These are phyloP conservation scores for Globisporangium rhizosaccharum DNA, from an alignment of 352 stramenopile species.

Conservation along the genomic window DNA sequence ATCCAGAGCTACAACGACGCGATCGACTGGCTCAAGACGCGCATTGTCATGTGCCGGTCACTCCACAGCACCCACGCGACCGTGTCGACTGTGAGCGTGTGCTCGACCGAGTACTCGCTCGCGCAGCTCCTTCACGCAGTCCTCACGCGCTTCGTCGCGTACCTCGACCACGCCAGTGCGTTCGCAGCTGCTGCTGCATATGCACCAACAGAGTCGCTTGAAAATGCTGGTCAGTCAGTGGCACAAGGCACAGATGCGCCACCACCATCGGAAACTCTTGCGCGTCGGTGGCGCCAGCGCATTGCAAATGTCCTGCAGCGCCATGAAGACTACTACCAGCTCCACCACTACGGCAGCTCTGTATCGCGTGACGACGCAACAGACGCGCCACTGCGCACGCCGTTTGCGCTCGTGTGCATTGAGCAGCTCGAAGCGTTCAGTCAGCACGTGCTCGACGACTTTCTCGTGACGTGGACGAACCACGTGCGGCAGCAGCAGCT, in stretches of 20 bases:
- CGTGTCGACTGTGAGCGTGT: constrained; percentile 16
- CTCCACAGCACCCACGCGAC: background rate
- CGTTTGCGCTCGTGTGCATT: constrained; percentile 68
- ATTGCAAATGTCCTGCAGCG: constrained; percentile 18
- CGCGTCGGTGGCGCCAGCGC: constrained; percentile 16
- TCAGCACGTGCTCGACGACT: constrained; percentile 52
- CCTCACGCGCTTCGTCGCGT: constrained; percentile 20
- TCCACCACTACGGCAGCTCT: constrained; percentile 11
- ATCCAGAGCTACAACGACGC: constrained; percentile 33
- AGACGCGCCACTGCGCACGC: constrained; percentile 10
- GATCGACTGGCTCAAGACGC: constrained; percentile 40
- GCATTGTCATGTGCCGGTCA: constrained; percentile 24
- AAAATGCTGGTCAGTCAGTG: background rate
- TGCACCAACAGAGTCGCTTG: background rate
- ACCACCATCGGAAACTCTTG: background rate
- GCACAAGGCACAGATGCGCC: too few species aligned
- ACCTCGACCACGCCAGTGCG: constrained; percentile 7
- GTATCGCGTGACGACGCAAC: constrained; percentile 4
- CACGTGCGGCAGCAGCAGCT: constrained; percentile 17
- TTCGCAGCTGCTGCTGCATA: background rate
- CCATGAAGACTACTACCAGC: constrained; percentile 33
- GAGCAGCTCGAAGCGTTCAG: constrained; percentile 68
- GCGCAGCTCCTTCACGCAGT: constrained; percentile 46
- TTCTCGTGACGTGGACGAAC: constrained; percentile 69
- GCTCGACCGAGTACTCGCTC: constrained; percentile 40